Base-by-base conservation (phyloP, 2,329 filamentous ascomycete genomes). In the Fusarium citri region DNA sequence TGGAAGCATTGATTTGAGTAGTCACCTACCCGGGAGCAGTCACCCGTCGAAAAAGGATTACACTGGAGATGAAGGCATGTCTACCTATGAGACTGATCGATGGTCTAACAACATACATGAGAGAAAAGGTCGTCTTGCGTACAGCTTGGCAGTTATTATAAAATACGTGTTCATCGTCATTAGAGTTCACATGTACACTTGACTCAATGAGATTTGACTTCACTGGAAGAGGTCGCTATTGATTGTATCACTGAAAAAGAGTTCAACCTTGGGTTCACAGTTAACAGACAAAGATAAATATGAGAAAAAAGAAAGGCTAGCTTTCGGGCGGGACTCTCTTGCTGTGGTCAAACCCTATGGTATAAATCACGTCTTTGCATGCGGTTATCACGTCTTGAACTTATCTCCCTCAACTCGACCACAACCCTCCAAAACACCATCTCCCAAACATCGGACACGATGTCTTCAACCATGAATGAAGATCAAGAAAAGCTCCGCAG, bases 1-100 rank as follows among this genome's bases (percentile, higher is more conserved):
- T 0, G 10, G 3, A 37, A 2, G 16, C 18, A n/a, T 4, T 37
- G 16, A 1, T 1, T 2, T 11, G 16, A 37, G 9, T 9, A 10
- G 34, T 11, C 3, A 37, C 18, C 34, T 37, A 37, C 34, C 34
- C 34, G 34, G 34, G 34, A 37, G 34, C 18, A 2, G 6, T 2
- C 18, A 6, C 5, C 8, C 4, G 34, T 37, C 18, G 3, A 37
- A 6, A 11, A 37, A 7, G 3, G 9, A 4, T n/a, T 1, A 11
- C 11, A n/a, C 9, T 6, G 34, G 9, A 37, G 34, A n/a, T 37
- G 18, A 11, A 37, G 9, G 10, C 2, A 6, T 37, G 34, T 37
- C 5, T 30, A 28, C 26, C 26, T 1, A 37, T 37, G 16, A 34
- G 8, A 34, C 9, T 34, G 31, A 34, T 18, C 8, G 2, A 31